Conservation (phyloP, 768 basidiomycete species). For the Chalciporus sphaerocephalus region DNA sequence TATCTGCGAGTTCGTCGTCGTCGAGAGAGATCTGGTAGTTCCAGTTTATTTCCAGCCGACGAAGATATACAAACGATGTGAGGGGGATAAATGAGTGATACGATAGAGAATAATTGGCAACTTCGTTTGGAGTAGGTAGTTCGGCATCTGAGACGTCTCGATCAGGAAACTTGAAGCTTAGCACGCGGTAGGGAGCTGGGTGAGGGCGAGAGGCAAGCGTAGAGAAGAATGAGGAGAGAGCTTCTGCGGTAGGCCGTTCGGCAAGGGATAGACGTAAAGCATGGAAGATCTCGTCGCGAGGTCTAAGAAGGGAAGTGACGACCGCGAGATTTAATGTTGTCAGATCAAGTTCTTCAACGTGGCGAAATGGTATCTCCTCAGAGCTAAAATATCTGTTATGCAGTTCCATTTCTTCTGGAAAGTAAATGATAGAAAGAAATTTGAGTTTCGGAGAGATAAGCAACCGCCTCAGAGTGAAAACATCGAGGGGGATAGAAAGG, state of each 20-base stretch:
- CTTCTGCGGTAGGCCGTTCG: background rate
- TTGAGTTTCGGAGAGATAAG: background rate
- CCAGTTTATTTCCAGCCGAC: background rate
- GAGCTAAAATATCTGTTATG: background rate
- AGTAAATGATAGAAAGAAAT: background rate
- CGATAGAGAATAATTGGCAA: background rate
- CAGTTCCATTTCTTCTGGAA: background rate
- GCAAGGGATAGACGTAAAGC: background rate
- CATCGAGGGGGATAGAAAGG: background rate
- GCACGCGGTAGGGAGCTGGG: too few relatives aligned
- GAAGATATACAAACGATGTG: background rate
- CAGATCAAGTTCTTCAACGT: background rate
- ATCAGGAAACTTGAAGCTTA: background rate
- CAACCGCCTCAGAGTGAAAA: slow-evolving; percentile 1
- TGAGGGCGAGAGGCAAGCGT: too few relatives aligned
- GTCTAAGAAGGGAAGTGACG: background rate
- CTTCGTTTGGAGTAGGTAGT: background rate
- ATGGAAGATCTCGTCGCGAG: background rate
- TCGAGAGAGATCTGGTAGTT: background rate
- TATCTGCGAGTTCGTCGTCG: background rate
- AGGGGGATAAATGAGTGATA: slow-evolving; percentile 1
- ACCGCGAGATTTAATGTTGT: background rate
- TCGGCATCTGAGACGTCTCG: background rate
- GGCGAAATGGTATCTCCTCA: slow-evolving; percentile 1
- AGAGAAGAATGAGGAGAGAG: too few relatives aligned